These are phyloP conservation scores for Solanum bukasovii DNA, from an alignment of 257 asterid genomes.

Conservation along the genomic window DNA sequence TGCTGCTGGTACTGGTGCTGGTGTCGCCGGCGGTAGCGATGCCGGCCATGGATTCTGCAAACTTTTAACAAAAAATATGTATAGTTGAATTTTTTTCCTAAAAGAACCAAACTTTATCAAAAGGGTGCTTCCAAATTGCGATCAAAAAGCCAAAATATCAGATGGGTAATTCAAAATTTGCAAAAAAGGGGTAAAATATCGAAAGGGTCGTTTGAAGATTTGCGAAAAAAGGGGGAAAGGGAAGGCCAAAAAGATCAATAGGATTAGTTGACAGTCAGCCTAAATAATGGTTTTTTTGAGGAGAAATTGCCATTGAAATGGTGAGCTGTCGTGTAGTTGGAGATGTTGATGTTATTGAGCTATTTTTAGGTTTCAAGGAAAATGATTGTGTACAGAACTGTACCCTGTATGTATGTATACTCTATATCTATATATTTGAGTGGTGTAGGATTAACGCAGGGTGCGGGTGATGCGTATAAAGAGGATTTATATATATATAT, in stretches of 20 bases:
- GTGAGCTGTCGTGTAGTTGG: background rate
- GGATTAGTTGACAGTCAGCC: background rate
- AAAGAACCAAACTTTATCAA: background rate
- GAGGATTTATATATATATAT: background rate
- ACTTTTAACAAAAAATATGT: background rate
- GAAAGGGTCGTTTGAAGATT: background rate
- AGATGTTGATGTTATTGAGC: background rate
- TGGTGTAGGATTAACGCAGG: background rate
- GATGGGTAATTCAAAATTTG: background rate
- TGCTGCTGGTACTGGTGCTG: conserved; percentile 2
- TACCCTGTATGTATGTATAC: background rate
- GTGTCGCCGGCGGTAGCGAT: background rate
- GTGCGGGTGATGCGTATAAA: background rate
- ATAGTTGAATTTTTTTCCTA: background rate
- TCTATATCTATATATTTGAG: background rate
- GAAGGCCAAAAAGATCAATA: background rate
- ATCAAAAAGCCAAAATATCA: background rate
- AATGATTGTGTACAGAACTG: background rate
- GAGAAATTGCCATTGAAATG: background rate
- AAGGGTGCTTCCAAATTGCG: background rate
- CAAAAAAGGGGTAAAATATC: background rate
- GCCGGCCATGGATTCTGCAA: background rate
- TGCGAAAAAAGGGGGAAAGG: background rate
- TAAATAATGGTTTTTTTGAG: background rate
- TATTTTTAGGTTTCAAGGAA: background rate